phyloP scores from a whole-genome alignment of 768 basidiomycete species.

The Boletus insuetus region DNA sequence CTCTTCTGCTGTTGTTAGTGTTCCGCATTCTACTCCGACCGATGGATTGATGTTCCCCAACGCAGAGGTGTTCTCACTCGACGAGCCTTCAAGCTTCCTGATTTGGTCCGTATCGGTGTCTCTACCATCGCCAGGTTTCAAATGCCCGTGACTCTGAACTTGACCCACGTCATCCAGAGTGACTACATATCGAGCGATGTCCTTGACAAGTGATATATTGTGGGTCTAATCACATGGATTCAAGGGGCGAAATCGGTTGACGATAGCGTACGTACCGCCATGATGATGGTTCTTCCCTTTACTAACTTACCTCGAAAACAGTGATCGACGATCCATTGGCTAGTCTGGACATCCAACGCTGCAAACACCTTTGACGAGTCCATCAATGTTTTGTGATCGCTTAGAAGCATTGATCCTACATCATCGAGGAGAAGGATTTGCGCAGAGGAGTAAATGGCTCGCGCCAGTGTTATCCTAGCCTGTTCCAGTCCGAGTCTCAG shows the following conservation, averaged over 20 bases:
- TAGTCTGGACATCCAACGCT: constrained; percentile 56
- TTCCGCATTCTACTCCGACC: constrained; percentile 8
- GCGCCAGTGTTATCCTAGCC: constrained; percentile 52
- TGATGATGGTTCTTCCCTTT: constrained; percentile 6
- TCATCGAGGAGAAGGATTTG: constrained; percentile 70
- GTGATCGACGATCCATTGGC: constrained; percentile 46
- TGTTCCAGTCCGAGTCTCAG: constrained; percentile 8
- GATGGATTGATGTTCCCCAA: constrained; percentile 12
- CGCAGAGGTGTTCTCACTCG: constrained; percentile 20
- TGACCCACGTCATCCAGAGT: constrained; percentile 52
- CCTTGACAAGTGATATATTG: constrained; percentile 28
- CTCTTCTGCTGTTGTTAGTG: constrained; percentile 12
- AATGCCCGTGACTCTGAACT: constrained; percentile 43
- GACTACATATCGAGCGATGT: constrained; percentile 40
- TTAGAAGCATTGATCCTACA: constrained; percentile 29
- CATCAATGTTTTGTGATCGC: background rate
- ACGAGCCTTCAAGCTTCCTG: background rate
- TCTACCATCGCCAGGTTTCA: constrained; percentile 27
- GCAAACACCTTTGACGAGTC: constrained; percentile 37
- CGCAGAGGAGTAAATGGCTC: constrained; percentile 57
- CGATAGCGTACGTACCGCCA: constrained; percentile 3
- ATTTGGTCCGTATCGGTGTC: background rate
- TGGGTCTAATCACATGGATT: constrained; percentile 25
- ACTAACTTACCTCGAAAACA: constrained; percentile 31
- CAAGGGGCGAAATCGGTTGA: background rate